These are phyloP conservation scores for Lantana camara DNA, from an alignment of 257 asterid genomes.

Conservation along the genomic window DNA sequence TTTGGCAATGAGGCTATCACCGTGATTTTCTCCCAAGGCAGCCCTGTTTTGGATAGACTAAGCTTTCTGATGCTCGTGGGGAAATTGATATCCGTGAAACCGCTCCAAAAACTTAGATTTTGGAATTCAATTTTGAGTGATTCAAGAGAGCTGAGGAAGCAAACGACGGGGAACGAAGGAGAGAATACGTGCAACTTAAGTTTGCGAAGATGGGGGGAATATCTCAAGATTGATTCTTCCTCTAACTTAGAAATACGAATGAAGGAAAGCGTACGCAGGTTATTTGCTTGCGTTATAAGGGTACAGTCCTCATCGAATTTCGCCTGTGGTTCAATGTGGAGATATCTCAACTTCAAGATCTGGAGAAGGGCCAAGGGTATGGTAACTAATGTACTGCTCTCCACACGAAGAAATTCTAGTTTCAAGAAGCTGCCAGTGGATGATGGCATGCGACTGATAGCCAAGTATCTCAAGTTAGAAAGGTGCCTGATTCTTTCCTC, in stretches of 20 bases:
- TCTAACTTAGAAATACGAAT: not conserved
- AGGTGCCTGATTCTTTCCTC: not conserved
- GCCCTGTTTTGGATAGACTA: not conserved
- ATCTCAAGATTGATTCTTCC: not conserved
- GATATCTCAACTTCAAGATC: constrained; percentile 21
- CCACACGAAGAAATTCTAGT: constrained; percentile 13
- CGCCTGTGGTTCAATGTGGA: not conserved
- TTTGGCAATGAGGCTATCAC: constrained; percentile 6
- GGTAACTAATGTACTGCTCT: not conserved
- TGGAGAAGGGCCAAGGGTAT: constrained; percentile 6
- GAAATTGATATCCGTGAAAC: not conserved
- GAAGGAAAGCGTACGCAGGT: not conserved
- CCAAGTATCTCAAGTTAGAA: constrained; percentile 28
- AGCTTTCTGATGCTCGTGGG: constrained; percentile 1
- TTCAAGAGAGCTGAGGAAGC: constrained; percentile 6
- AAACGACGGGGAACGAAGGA: not conserved
- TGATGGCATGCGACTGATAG: not conserved
- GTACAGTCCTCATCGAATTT: not conserved
- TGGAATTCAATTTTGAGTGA: constrained; percentile 1
- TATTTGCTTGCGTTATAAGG: not conserved
- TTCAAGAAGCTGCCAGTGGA: constrained; percentile 3
- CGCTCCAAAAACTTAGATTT: no score
- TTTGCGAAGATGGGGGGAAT: constrained; percentile 5
- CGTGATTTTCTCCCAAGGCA: constrained; percentile 18
- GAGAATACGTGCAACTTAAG: not conserved